Percentiles rank a stretch among this genome's conserved stretches.
Conservation (phyloP, 257 asterid species). For the Solanum rostratum region DNA sequence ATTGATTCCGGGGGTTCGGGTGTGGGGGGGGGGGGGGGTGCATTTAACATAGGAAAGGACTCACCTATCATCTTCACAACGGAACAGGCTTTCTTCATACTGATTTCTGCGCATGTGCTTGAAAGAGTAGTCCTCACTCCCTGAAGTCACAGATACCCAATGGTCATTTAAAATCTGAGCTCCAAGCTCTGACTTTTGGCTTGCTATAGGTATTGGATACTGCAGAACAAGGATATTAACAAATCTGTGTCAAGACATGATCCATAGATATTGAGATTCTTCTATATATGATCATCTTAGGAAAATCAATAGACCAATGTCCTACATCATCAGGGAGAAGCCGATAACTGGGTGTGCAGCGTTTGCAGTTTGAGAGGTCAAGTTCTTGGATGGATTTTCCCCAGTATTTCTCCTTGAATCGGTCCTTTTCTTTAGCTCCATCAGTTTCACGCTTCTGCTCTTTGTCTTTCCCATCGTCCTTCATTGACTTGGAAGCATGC, state of each 20-base stretch:
- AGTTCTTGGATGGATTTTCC: conserved; percentile 97
- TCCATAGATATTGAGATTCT: not conserved
- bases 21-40: not conserved
- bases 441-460: conserved; percentile 78
- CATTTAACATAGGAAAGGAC: not conserved
- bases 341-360: conserved; percentile 92
- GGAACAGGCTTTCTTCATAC: conserved; percentile 91
- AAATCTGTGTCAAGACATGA: not conserved
- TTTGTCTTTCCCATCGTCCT: conserved; percentile 67
- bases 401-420: conserved; percentile 64
- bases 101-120: conserved; percentile 97
- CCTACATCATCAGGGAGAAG: conserved; percentile 99
- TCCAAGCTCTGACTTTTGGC: conserved; percentile 91
- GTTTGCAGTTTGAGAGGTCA: conserved; percentile 71
- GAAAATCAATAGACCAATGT: not conserved
- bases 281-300: not conserved
- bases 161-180: conserved; percentile 77
- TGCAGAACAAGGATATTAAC: conserved; percentile 22
- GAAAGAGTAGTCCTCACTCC: conserved; percentile 98
- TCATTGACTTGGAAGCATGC: conserved; percentile 48
- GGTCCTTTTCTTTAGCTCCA: conserved; percentile 75
- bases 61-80: conserved; percentile 99
- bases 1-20: not conserved
- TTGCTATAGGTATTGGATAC: conserved; percentile 85
- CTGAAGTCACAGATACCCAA: conserved; percentile 99